Conservation (phyloP, 2,329 filamentous ascomycete species). For the Atkinsonella hypoxylon region DNA sequence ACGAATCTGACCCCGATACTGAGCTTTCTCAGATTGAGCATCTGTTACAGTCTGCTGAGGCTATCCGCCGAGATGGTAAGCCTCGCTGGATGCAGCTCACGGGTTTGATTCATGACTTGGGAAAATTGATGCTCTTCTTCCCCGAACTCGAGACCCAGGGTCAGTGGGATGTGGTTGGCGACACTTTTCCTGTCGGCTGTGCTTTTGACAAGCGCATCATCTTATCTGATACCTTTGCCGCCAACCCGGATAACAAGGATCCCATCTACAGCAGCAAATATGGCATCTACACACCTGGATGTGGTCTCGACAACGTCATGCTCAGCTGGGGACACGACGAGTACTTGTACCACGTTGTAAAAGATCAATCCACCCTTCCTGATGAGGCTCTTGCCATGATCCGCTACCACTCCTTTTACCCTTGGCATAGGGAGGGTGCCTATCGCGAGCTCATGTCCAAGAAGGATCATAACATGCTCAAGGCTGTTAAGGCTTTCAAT, state of each 20-base stretch:
- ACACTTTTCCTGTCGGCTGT: slow-evolving; percentile 71
- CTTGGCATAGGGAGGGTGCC: slow-evolving; percentile 74
- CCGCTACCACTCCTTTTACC: slow-evolving; percentile 85
- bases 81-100: slow-evolving; percentile 73
- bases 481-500: slow-evolving; percentile 76
- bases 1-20: slow-evolving; percentile 86
- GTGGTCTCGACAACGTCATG: slow-evolving; percentile 80
- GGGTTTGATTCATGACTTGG: slow-evolving; percentile 67
- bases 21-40: slow-evolving; percentile 81
- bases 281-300: slow-evolving; percentile 70
- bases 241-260: slow-evolving; percentile 63
- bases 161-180: slow-evolving; percentile 89
- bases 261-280: slow-evolving; percentile 62
- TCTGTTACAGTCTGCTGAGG: slow-evolving; percentile 77
- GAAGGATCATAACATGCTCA: slow-evolving; percentile 68
- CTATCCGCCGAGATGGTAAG: slow-evolving; percentile 75
- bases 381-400: slow-evolving; percentile 84
- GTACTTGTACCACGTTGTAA: slow-evolving; percentile 77
- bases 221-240: slow-evolving; percentile 64
- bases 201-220: slow-evolving; percentile 66
- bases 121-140: slow-evolving; percentile 71
- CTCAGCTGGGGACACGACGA: slow-evolving; percentile 85
- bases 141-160: slow-evolving; percentile 53
- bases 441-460: slow-evolving; percentile 76
- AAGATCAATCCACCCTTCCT: slow-evolving; percentile 68